A percentile compares a stretch with the other conserved stretches of the same genome.
Conservation (phyloP, 2,329 filamentous ascomycete species). For the Ophiostoma ulmi region DNA sequence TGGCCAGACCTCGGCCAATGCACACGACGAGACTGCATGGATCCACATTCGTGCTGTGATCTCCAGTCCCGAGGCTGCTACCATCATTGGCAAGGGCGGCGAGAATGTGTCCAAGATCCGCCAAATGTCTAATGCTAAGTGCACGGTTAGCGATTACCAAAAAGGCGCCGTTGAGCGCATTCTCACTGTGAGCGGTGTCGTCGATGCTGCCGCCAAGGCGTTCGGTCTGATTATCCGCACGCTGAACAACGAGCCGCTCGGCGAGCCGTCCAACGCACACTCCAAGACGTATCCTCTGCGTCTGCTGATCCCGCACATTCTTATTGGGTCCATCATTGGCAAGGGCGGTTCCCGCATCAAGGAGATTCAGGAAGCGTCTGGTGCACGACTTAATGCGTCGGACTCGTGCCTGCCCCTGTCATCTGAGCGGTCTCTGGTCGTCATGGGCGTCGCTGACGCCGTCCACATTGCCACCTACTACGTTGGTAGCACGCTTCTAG, state of each 20-base stretch:
- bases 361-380: conserved; percentile 96
- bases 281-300: conserved; percentile 97
- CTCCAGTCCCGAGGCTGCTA: conserved; percentile 93
- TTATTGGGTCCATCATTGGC: conserved; percentile 98
- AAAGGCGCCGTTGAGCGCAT: conserved; percentile 97
- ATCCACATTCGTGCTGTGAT: conserved; percentile 97
- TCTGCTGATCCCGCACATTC: conserved; percentile 89
- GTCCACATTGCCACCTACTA: conserved; percentile 99
- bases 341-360: conserved; percentile 94
- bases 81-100: conserved; percentile 95
- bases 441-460: conserved; percentile 94
- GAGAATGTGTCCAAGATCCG: conserved; percentile 98
- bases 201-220: conserved; percentile 95
- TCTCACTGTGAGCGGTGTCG: conserved; percentile 90
- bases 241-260: conserved; percentile 91
- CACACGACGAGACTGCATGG: conserved; percentile 90
- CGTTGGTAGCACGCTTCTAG: conserved; percentile 92
- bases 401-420: conserved; percentile 91
- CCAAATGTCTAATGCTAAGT: conserved; percentile 91
- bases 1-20: conserved; percentile 45
- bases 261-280: conserved; percentile 79
- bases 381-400: conserved; percentile 91
- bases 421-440: conserved; percentile 93
- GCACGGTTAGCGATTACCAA: conserved; percentile 97
- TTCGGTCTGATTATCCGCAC: conserved; percentile 98